These are phyloP conservation scores for Pleomassaria siparia DNA, from an alignment of 2,329 filamentous ascomycete species.

Conservation along the genomic window DNA sequence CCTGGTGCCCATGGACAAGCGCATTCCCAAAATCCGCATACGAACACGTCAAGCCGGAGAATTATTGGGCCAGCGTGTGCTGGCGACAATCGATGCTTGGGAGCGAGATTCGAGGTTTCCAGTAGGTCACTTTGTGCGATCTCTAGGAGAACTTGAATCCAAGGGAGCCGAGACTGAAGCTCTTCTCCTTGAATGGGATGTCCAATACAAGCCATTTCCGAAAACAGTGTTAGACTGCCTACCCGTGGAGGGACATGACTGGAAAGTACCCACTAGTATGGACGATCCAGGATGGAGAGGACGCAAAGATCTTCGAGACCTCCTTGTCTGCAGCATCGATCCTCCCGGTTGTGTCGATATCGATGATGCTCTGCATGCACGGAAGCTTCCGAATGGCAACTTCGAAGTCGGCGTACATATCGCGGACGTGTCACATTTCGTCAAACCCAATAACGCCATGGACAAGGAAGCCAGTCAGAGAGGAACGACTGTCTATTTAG, in stretches of 20 bases:
- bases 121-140: slow-evolving; percentile 89
- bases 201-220: slow-evolving; percentile 95
- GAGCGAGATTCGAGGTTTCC: slow-evolving; percentile 91
- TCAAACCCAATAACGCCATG: slow-evolving; percentile 96
- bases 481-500: slow-evolving; percentile 94
- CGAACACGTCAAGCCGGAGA: slow-evolving; percentile 88
- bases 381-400: slow-evolving; percentile 84
- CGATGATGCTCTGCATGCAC: slow-evolving; percentile 91
- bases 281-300: slow-evolving; percentile 86
- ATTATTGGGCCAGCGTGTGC: slow-evolving; percentile 83
- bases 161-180: slow-evolving; percentile 98
- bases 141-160: slow-evolving; percentile 88
- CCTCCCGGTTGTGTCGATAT: slow-evolving; percentile 96
- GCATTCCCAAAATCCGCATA: slow-evolving; percentile 92
- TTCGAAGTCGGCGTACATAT: slow-evolving; percentile 97
- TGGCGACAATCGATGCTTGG: slow-evolving; percentile 95
- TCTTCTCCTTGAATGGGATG: slow-evolving; percentile 89
- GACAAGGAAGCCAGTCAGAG: slow-evolving; percentile 91
- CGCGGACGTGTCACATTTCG: slow-evolving; percentile 98
- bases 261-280: slow-evolving; percentile 80
- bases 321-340: slow-evolving; percentile 96
- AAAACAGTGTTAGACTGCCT: slow-evolving; percentile 94
- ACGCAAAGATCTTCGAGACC: slow-evolving; percentile 77
- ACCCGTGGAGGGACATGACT: slow-evolving; percentile 86
- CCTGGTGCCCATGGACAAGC: slow-evolving; percentile 96